Conservation (phyloP, 306 rosid genomes). For the Cicer arietinum region DNA sequence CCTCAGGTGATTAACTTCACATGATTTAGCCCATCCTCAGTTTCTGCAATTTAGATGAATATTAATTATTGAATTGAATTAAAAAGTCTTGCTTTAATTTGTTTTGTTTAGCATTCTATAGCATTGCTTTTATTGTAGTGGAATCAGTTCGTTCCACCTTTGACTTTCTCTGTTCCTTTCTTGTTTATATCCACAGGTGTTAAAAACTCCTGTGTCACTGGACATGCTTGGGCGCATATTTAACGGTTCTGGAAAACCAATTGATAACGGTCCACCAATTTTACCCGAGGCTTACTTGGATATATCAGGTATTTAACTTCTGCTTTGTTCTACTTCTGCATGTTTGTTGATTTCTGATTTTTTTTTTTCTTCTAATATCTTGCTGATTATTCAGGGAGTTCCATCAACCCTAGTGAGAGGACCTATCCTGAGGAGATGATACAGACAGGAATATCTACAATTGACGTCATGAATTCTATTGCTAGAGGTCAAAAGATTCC, state of each 20-base stretch:
- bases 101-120: conserved; percentile 32
- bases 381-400: conserved; percentile 73
- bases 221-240: conserved; percentile 99
- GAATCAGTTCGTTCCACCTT: conserved; percentile 29
- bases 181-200: conserved; percentile 63
- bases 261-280: conserved; percentile 97
- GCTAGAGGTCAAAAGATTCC: conserved; percentile 99
- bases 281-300: conserved; percentile 99
- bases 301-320: conserved; percentile 70
- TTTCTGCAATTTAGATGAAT: conserved; percentile 17
- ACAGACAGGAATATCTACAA: conserved; percentile 98
- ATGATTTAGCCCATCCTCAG: neutral
- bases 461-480: conserved; percentile 99
- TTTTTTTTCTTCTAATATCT: conserved; percentile 17
- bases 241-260: conserved; percentile 99
- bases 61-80: conserved; percentile 33
- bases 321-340: conserved; percentile 13
- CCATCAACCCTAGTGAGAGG: conserved; percentile 99
- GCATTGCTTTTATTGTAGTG: conserved; percentile 12
- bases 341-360: conserved; percentile 22
- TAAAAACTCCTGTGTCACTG: conserved; percentile 96
- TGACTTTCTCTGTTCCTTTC: conserved; percentile 36
- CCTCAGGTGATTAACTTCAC: conserved; percentile 2
- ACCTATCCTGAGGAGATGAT: conserved; percentile 99
- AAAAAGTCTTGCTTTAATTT: conserved; percentile 25